Evolutionary conservation across 306 rosid genomes (phyloP), one percentile per base, ranked within the genome.

Genomic region (Vigna trinervia): DNA sequence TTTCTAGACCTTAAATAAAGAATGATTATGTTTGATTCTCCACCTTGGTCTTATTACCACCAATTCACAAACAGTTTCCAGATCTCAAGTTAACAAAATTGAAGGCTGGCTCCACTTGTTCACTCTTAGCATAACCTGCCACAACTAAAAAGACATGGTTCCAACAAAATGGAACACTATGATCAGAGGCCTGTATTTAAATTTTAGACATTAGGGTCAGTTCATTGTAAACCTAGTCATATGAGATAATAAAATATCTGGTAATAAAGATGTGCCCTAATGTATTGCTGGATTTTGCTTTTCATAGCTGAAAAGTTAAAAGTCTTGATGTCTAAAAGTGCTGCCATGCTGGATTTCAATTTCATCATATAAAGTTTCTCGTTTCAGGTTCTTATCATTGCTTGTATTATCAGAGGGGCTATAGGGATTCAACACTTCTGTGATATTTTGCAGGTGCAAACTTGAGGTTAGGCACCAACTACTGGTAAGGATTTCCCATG

Each of bases 401-500:
- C 72, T 41, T 74, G 43, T 58, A 4, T 20, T 57, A 19, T 56
- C 71, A 58, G 48, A 66, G 71, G 75, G 72, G 39, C 67, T 75
- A 39, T 52, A 61, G 47, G 17, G 26, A 59, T 73, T 50, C 58
- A 54, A 14, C 69, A 70, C 34, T 66, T 80, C 45, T 38, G 9
- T 65, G 69, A 71, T 56, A n/a, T 48, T 77, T 73, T 73, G 47
- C 67, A 77, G 77, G 62, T 38, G 41, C 22, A 66, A 6, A 20
- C 69, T 85, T 82, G 65, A 73, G 70, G 34, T 60, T 84, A 9
- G 56, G 50, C 79, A 51, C 76, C 38, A 79, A 32, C 22, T 30
- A 71, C 43, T 36, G 71, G 86, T 80, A 67, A 76, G 84, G 43
- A 75, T 75, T 64, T 38, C 47, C 51, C 63, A 50, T 69, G 70